Evolutionary conservation across 139 green algal species (phyloP).

Genomic region (Edaphochlamys debaryana): DNA sequence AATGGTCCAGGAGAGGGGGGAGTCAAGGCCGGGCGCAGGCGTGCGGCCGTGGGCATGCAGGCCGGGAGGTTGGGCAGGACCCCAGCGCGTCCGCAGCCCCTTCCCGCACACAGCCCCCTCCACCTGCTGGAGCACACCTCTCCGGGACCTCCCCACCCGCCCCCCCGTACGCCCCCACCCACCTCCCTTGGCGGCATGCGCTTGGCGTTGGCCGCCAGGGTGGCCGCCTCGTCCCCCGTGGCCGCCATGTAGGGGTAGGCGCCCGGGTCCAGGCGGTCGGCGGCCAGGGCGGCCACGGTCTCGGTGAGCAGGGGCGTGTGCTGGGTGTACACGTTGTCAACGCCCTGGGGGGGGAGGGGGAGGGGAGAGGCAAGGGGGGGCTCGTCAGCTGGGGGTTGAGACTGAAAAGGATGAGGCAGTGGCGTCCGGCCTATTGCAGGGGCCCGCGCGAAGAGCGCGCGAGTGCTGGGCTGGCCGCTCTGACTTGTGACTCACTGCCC

Average conservation of each 20-base stretch:
- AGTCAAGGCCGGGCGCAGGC: no score
- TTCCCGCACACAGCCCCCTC: no score
- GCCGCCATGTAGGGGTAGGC: conserved; percentile 81
- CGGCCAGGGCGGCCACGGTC: conserved; percentile 77
- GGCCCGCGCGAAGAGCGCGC: no score
- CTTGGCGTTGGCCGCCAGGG: conserved; percentile 60
- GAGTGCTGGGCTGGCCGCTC: no score
- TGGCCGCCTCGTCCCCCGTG: conserved; percentile 61
- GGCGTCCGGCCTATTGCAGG: not conserved
- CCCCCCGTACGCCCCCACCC: no score
- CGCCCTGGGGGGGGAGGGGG: conserved; percentile 32
- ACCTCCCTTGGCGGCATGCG: conserved; percentile 68
- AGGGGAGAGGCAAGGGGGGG: not conserved
- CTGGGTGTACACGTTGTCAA: conserved; percentile 97
- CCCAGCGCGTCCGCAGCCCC: no score
- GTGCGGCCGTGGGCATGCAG: no score
- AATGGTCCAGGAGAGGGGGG: no score
- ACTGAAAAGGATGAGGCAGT: not conserved
- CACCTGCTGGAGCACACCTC: no score
- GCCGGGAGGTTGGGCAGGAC: no score
- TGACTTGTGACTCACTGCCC: no score
- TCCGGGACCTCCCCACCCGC: no score
- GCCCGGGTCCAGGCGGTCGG: conserved; percentile 73
- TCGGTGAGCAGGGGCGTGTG: conserved; percentile 88
- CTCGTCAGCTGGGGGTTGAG: not conserved